These are phyloP conservation scores for Dendryphion nanum DNA, from an alignment of 2,329 filamentous ascomycete genomes.

Conservation along the genomic window DNA sequence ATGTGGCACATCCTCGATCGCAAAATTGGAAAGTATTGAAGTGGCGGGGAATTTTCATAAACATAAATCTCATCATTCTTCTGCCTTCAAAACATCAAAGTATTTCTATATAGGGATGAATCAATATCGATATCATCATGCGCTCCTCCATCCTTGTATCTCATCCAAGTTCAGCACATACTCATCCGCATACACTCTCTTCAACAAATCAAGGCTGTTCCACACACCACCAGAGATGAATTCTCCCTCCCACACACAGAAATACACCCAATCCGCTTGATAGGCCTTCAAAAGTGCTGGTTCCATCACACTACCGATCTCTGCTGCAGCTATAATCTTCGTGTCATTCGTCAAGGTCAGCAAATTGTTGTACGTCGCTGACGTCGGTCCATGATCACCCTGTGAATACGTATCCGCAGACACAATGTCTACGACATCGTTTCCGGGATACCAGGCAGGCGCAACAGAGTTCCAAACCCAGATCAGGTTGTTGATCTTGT, in stretches of 20 bases:
- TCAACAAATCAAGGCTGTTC: slow-evolving; percentile 44
- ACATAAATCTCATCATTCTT: too few species aligned
- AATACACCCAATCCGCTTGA: slow-evolving; percentile 50
- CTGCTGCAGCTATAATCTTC: slow-evolving; percentile 50
- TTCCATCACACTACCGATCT: slow-evolving; percentile 50
- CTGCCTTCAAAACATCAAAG: too few species aligned
- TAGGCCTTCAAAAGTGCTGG: slow-evolving; percentile 44
- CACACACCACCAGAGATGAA: slow-evolving; percentile 45
- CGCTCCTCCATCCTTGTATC: slow-evolving; percentile 25
- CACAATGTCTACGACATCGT: slow-evolving; percentile 47
- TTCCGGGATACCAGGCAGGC: slow-evolving; percentile 50
- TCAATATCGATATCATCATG: too few species aligned
- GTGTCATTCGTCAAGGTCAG: slow-evolving; percentile 44
- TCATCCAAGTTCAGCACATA: slow-evolving; percentile 31
- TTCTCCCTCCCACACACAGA: slow-evolving; percentile 47
- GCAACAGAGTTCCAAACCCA: slow-evolving; percentile 53
- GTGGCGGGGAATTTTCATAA: too few species aligned
- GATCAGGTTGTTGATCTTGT: slow-evolving; percentile 48
- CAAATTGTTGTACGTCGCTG: slow-evolving; percentile 46
- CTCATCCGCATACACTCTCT: slow-evolving; percentile 30
- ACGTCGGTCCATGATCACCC: slow-evolving; percentile 46
- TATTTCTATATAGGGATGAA: too few species aligned
- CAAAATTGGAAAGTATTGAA: too few species aligned
- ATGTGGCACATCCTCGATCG: too few species aligned
- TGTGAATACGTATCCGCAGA: slow-evolving; percentile 48